Evolutionary conservation across 169 alveolate species (phyloP), one percentile per base, ranked within the genome.

Genomic region (Plasmodium yoelii): DNA sequence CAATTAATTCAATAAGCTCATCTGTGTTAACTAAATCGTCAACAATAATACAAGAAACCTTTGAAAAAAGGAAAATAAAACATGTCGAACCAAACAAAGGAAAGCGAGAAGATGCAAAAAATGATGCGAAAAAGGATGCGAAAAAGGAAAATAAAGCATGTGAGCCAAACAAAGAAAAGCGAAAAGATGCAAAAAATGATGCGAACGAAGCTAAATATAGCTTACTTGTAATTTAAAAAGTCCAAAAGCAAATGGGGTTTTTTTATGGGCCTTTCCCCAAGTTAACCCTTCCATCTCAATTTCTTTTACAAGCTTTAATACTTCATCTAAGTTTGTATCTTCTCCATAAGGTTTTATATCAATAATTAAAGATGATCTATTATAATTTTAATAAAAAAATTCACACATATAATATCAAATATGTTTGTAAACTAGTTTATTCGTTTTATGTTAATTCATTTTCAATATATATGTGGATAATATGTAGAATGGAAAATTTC

Each of bases 231-330:
- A 88, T 73, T 95, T 95, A 92, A 92, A 93, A 84, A 95, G 93
- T 15, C 97, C 97, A 70, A 87, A 95, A 12, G 97, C 97, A 55
- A 95, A 87, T n/a, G 97, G 97, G 24, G 91, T 93, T 88, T 93
- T 95, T 68, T 95, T 93, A 71, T 92, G 88, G 34, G 95, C 96
- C 57, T 90, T 95, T 13, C 97, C 97, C 97, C 97, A 95, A 8
- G 96, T 92, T 53, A 95, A 87, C 15, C 97, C 97, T 22, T 95
- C 97, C 68, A 95, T 87, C 64, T 91, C 74, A 59, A 95, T 88
- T 60, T 71, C 73, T 92, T 93, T 94, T 42, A 95, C 96, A 51
- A 88, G 77, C 26, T 92, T 86, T 73, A 88, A 47, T n/a, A 95
- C 95, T 49, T 93, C 94, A 68, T 95, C 97, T 69, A 95, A 75